These are phyloP conservation scores for Fraxinus albicans DNA, from an alignment of 305 asterid genomes.

Conservation along the genomic window DNA sequence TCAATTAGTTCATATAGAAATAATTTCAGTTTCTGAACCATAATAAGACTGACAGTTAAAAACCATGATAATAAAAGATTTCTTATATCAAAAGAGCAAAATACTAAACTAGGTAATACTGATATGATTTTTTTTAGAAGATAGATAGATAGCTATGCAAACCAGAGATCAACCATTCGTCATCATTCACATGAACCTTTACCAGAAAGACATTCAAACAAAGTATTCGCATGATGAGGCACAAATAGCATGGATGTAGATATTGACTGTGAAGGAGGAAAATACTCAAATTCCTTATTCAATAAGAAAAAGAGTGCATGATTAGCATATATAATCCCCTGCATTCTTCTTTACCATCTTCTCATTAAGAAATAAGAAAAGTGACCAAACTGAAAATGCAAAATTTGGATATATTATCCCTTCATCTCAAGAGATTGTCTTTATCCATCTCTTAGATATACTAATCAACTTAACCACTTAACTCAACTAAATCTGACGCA, in stretches of 20 bases:
- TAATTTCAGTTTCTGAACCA: not conserved
- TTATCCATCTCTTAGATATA: not conserved
- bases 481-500: not conserved
- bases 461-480: not conserved
- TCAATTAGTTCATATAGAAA: conserved; percentile 21
- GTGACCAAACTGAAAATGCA: not conserved
- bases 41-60: not conserved
- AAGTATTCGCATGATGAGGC: not conserved
- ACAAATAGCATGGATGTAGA: not conserved
- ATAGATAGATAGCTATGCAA: not conserved
- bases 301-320: not conserved
- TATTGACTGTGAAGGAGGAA: not conserved
- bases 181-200: not conserved
- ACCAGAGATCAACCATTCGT: not conserved
- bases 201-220: not conserved
- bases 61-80: not conserved
- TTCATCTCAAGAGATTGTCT: not conserved
- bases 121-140: not conserved
- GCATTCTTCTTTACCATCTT: not conserved
- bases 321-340: not conserved
- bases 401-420: not conserved
- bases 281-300: not conserved
- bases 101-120: not conserved
- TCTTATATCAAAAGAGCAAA: not conserved
- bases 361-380: not conserved